phyloP scores from a whole-genome alignment of 1,139 yeast genomes.

The Magnusiomyces ingens region DNA sequence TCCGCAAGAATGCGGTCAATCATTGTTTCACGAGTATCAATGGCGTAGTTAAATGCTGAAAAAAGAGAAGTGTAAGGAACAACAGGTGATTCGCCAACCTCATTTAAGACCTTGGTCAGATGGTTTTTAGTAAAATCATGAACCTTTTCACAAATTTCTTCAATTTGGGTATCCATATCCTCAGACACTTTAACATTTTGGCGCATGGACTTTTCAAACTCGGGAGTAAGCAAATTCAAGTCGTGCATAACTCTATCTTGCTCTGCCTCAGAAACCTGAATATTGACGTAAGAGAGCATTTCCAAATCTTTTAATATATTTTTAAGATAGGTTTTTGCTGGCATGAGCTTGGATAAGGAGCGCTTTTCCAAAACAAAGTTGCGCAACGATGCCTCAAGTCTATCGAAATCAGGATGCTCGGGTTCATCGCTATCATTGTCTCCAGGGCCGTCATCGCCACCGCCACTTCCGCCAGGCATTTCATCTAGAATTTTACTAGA shows the following conservation, averaged over 20 bases:
- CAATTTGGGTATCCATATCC: conserved; percentile 56
- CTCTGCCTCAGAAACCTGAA: conserved; percentile 45
- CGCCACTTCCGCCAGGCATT: conserved; percentile 32
- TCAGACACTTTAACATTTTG: conserved; percentile 53
- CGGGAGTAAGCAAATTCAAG: conserved; percentile 47
- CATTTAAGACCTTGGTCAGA: conserved; percentile 47
- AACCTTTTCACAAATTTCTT: conserved; percentile 49
- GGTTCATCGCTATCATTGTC: conserved; percentile 17
- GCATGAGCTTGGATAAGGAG: conserved; percentile 79
- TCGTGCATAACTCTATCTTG: conserved; percentile 36
- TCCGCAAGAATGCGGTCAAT: conserved; percentile 55
- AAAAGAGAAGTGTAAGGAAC: conserved; percentile 57
- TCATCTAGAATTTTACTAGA: conserved; percentile 41
- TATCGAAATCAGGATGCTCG: conserved; percentile 64
- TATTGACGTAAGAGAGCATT: conserved; percentile 54
- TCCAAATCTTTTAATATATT: conserved; percentile 65
- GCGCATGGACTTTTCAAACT: conserved; percentile 48
- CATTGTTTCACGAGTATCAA: conserved; percentile 60
- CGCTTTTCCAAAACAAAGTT: conserved; percentile 85
- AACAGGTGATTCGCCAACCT: conserved; percentile 52
- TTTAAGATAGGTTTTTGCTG: conserved; percentile 77
- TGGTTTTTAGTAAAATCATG: conserved; percentile 55
- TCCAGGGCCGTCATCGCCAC: conserved; percentile 36
- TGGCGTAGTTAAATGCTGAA: conserved; percentile 64
- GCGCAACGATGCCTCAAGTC: conserved; percentile 75